Evolutionary conservation across 345 rosid genomes (phyloP).

Genomic region (Dovyalis caffra): DNA sequence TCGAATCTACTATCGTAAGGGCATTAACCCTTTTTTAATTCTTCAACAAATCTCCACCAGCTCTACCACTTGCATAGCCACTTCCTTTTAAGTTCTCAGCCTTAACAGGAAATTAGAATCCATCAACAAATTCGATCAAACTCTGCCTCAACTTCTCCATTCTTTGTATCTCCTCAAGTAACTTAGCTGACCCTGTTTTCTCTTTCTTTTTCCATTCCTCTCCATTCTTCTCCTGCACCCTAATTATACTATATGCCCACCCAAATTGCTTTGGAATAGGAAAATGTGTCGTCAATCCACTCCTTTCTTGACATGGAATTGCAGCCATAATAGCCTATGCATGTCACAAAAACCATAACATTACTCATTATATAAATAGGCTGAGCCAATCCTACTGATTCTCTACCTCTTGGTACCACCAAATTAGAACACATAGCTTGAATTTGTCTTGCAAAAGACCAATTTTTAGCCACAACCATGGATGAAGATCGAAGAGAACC

Average conservation of each 20-base stretch:
- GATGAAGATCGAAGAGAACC: conserved; percentile 48
- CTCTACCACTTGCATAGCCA: conserved; percentile 54
- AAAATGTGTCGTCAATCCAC: conserved; percentile 58
- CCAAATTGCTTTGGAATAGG: conserved; percentile 72
- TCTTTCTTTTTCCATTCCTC: conserved; percentile 99
- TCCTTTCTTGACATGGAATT: conserved; percentile 91
- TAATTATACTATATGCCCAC: conserved; percentile 76
- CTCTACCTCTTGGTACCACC: conserved; percentile 67
- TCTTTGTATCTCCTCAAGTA: conserved; percentile 78
- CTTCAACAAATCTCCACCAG: conserved; percentile 65
- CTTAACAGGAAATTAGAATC: conserved; percentile 70
- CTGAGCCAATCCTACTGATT: conserved; percentile 55
- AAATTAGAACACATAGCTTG: conserved; percentile 80
- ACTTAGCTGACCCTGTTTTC: conserved; percentile 75
- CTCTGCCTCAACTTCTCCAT: conserved; percentile 72
- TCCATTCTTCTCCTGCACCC: conserved; percentile 73
- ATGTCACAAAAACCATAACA: conserved; percentile 67
- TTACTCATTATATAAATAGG: conserved; percentile 72
- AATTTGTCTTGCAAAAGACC: conserved; percentile 95
- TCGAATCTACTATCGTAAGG: conserved; percentile 83
- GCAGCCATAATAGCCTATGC: conserved; percentile 86
- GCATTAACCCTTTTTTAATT: conserved; percentile 80
- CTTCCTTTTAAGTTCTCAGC: conserved; percentile 56
- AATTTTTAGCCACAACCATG: conserved; percentile 72
- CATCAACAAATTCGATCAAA: conserved; percentile 63